phyloP scores from a whole-genome alignment of 257 asterid species.

The Galeopsis tetrahit region DNA sequence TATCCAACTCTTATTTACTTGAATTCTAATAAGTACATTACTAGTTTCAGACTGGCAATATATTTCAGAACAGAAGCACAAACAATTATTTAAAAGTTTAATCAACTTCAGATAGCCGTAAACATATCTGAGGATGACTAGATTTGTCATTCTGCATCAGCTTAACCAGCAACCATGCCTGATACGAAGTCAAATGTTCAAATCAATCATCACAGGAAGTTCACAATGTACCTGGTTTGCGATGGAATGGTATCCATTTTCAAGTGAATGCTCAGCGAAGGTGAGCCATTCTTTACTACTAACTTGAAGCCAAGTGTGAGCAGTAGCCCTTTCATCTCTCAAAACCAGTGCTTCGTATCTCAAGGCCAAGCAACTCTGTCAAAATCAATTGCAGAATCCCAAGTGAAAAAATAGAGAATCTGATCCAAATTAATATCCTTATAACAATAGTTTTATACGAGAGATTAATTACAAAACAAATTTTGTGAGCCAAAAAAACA shows the following conservation, averaged over 20 bases:
- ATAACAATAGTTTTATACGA: not conserved
- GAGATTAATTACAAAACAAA: not conserved
- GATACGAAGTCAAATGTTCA: not conserved
- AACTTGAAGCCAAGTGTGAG: constrained; percentile 63
- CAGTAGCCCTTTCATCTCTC: constrained; percentile 38
- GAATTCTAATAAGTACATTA: not conserved
- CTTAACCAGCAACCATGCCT: constrained; percentile 9
- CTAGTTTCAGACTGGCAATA: constrained; percentile 10
- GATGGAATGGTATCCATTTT: constrained; percentile 63
- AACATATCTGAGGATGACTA: not conserved
- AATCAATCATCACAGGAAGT: not conserved
- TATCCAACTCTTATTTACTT: constrained; percentile 1
- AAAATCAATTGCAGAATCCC: constrained; percentile 25
- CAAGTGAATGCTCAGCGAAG: constrained; percentile 70
- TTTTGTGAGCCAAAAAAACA: not conserved
- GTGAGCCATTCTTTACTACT: constrained; percentile 68
- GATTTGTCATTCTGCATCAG: not conserved
- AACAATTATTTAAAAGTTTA: constrained; percentile 5
- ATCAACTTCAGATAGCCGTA: constrained; percentile 9
- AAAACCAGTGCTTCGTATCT: constrained; percentile 61
- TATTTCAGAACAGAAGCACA: constrained; percentile 23
- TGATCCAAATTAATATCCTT: constrained; percentile 4
- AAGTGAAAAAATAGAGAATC: not conserved
- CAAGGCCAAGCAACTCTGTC: constrained; percentile 84
- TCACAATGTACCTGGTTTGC: constrained; percentile 63